Conservation (phyloP, 1,139 yeast genomes). For the Saccharomycopsis crataegensis region DNA sequence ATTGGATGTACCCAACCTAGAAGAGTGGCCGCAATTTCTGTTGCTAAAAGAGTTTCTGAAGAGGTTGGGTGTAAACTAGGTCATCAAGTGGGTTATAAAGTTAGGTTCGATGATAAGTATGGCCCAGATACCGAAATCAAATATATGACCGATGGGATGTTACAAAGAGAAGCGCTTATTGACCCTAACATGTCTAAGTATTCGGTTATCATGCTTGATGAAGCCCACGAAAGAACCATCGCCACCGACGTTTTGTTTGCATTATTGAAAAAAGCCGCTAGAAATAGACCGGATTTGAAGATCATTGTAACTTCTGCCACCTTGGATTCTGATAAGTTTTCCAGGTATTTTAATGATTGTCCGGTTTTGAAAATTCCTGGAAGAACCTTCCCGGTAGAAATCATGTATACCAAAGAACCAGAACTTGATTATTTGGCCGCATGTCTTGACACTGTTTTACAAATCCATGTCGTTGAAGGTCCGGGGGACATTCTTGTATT, state of each 20-base stretch:
- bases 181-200: conserved; percentile 71
- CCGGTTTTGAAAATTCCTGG: conserved; percentile 86
- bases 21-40: conserved; percentile 67
- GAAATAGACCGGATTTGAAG: conserved; percentile 64
- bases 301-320: conserved; percentile 91
- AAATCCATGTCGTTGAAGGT: conserved; percentile 72
- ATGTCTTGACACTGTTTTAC: conserved; percentile 71
- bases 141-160: conserved; percentile 90
- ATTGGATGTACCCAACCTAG: conserved; percentile 73
- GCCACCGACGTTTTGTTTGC: conserved; percentile 93
- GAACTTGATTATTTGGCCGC: conserved; percentile 82
- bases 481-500: conserved; percentile 80
- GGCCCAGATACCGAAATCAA: conserved; percentile 50
- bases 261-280: conserved; percentile 64
- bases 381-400: conserved; percentile 81
- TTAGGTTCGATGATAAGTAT: conserved; percentile 58
- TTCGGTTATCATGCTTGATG: conserved; percentile 85
- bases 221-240: conserved; percentile 93
- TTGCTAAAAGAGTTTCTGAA: conserved; percentile 60
- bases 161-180: conserved; percentile 70
- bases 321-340: conserved; percentile 75
- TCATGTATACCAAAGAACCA: conserved; percentile 69
- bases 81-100: conserved; percentile 59
- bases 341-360: conserved; percentile 67
- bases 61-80: conserved; percentile 56